Evolutionary conservation across 2,329 filamentous ascomycete species (phyloP), one percentile per base, ranked within the genome.

Genomic region (Keithomyces neogunnii): DNA sequence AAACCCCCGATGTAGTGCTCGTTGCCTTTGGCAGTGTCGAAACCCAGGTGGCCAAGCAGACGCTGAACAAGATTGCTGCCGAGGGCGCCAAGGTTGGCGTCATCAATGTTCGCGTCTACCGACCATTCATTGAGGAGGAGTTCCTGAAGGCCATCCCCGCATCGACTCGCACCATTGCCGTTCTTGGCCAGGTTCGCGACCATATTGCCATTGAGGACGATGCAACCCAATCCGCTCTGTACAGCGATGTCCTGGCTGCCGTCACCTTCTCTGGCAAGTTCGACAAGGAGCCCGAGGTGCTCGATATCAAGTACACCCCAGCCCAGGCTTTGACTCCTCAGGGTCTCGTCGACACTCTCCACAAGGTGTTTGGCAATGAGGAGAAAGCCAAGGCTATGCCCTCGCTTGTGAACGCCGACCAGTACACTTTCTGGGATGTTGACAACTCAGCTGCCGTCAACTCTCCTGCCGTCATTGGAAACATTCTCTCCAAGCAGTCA

Each of bases 1-100:
- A 81, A 47, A 74, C 82, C 43, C 82, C 93, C 3, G 87, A 92
- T 57, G 83, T 84, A 8, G 89, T 99, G 13, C 74, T 97, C 35
- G 90, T 97, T 32, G 88, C 89, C 44, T 96, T 99, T 61, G 93
- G 93, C 59, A 96, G 89, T 54, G 82, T 91, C 4, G 93, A 99
- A 73, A 83, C 88, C 11, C 90, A 93, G 60, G 74, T 97, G 54
- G 84, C 89, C 52, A 84, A 86, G 57, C 89, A 96, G 70, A 82
- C 96, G 49, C 84, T 89, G 9, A 75, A 77, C 43, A 82, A 84
- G 40, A 75, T 97, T 45, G 80, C 87, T 32, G 78, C 81, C 56
- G 79, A 85, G 56, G 90, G 86, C 57, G 79, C 80, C 64, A 89
- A 85, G 71, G 81, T 96, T 55, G 93, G 93, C 61, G 86, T 92